These are phyloP conservation scores for Xanthoceras sorbifolium DNA, from an alignment of 345 rosid genomes.

Conservation along the genomic window DNA sequence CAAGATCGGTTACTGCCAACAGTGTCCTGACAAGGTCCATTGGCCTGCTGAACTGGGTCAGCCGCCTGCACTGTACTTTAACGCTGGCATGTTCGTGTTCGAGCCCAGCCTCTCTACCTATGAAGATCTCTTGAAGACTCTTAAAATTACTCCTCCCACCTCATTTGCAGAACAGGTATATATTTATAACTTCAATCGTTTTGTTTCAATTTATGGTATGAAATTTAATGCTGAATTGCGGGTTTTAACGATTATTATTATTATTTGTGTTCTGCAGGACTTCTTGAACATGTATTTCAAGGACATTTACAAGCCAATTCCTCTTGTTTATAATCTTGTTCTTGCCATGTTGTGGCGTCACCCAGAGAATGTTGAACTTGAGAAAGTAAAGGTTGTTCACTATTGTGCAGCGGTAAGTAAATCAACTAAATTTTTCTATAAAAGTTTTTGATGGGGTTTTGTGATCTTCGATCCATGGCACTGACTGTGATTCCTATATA, in stretches of 20 bases:
- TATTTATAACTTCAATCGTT: neutral
- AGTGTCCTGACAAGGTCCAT: slow-evolving; percentile 65
- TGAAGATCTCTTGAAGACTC: slow-evolving; percentile 41
- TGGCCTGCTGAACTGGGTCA: slow-evolving; percentile 67
- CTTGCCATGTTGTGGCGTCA: slow-evolving; percentile 96
- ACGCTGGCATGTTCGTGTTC: slow-evolving; percentile 86
- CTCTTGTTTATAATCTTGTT: slow-evolving; percentile 64
- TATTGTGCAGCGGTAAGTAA: slow-evolving; percentile 79
- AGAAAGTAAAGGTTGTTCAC: slow-evolving; percentile 74
- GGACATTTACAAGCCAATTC: slow-evolving; percentile 70
- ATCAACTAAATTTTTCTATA: too few species aligned
- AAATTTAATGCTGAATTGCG: neutral
- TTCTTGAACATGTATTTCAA: slow-evolving; percentile 78
- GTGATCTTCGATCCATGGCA: too few species aligned
- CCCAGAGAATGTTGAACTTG: slow-evolving; percentile 80
- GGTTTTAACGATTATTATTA: neutral
- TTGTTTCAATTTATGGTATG: neutral
- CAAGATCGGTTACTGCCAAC: slow-evolving; percentile 89
- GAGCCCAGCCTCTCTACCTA: slow-evolving; percentile 65
- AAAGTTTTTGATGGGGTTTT: too few species aligned
- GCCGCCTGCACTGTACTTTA: slow-evolving; percentile 78
- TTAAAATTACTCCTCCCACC: slow-evolving; percentile 58
- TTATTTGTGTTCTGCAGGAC: slow-evolving; percentile 42
- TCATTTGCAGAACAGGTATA: slow-evolving; percentile 89
- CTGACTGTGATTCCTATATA: neutral